Base-by-base conservation (phyloP, 768 basidiomycete species). In the Lentinus tigrinus region DNA sequence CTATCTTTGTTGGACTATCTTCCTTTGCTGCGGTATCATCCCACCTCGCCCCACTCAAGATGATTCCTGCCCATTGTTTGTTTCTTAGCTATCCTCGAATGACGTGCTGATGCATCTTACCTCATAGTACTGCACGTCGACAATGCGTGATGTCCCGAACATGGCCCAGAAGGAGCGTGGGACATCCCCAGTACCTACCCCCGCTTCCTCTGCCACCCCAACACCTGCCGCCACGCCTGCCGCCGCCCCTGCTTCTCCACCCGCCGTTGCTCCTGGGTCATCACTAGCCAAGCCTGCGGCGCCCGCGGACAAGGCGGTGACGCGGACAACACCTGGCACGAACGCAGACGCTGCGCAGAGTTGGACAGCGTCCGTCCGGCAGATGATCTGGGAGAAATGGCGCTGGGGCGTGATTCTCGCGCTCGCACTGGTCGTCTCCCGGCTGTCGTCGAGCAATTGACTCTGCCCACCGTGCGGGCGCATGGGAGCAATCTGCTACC, bases 141-240 rank as follows among this genome's bases (percentile, higher is more conserved):
- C 75, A 17, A 79, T 84, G 67, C 84, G 78, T 44, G 87, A 95
- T 67, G 73, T 95, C 27, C 96, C 96, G 0, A 97, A 97, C 74
- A 98, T 98, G 96, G 94, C 89, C 21, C 81, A 90, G 71, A 85
- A 81, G 63, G 89, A 89, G 64, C 80, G 83, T 44, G 88, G 86
- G 9, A 80, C 77, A 52, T 67, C 81, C 5, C 70, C 68, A 66
- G 74, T 52, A 47, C 66, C 57, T 17, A 24, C 72, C 11, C 11
- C 57, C n/a, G 31, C 31, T 31, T 31, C 31, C 11, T 31, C 31
- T 11, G 31, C 31, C 31, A 11, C 31, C 6, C 16, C 55, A 19
- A 31, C 54, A 9, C 47, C 60, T 23, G 10, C 62, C 1, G 16
- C 55, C 24, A 31, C 52, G 14, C 47, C 60, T 27, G 6, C 62